phyloP scores from a whole-genome alignment of 2,329 filamentous ascomycete species.

The Calycina marina region DNA sequence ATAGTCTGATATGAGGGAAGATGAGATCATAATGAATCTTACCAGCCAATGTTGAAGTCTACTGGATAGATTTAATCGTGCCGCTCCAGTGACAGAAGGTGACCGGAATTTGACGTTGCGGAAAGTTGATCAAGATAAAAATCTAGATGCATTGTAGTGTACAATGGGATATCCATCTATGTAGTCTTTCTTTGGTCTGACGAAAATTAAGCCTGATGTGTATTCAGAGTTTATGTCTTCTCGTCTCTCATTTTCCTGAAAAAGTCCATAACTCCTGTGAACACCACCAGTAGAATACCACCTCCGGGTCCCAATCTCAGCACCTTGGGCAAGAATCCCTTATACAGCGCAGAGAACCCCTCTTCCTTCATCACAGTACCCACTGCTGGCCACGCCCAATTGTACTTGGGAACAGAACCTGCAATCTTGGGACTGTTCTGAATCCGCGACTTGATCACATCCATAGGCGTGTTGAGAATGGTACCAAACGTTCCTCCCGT shows the following conservation, averaged over 20 bases:
- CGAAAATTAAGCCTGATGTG: too few relatives aligned
- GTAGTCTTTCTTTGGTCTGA: too few relatives aligned
- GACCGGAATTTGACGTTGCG: too few relatives aligned
- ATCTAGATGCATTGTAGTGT: too few relatives aligned
- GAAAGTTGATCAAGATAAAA: too few relatives aligned
- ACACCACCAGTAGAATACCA: slow-evolving; percentile 64
- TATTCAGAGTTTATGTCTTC: too few relatives aligned
- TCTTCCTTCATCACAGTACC: slow-evolving; percentile 85
- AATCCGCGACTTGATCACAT: slow-evolving; percentile 96
- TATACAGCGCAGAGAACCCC: slow-evolving; percentile 84
- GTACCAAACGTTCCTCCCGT: slow-evolving; percentile 86
- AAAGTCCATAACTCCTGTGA: slow-evolving; percentile 83
- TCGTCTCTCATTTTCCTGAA: slow-evolving; percentile 50
- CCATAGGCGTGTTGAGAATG: slow-evolving; percentile 86
- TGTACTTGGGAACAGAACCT: slow-evolving; percentile 85
- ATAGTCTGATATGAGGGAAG: too few relatives aligned
- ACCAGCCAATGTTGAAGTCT: too few relatives aligned
- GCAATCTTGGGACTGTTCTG: slow-evolving; percentile 80
- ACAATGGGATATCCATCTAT: too few relatives aligned
- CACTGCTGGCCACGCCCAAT: slow-evolving; percentile 89
- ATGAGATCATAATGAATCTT: too few relatives aligned
- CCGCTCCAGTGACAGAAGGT: too few relatives aligned
- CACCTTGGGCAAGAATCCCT: slow-evolving; percentile 95
- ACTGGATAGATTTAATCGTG: too few relatives aligned
- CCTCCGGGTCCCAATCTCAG: slow-evolving; percentile 54